These are phyloP conservation scores for Plasmodium coatneyi DNA, from an alignment of 169 alveolate genomes.

Conservation along the genomic window DNA sequence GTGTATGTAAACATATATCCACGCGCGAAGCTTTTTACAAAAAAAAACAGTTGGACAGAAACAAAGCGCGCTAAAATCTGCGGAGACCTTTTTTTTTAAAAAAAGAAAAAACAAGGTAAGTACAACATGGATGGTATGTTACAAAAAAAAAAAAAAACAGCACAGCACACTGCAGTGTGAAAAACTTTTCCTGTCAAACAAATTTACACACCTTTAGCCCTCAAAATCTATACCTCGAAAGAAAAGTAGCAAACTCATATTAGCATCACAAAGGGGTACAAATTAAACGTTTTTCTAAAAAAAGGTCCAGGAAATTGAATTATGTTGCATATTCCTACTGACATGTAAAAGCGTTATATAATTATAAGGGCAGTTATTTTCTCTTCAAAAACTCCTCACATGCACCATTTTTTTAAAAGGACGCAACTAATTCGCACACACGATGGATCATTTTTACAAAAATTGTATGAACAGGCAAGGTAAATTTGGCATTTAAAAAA, in stretches of 20 bases:
- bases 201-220: neutral
- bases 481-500: neutral
- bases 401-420: constrained; percentile 6
- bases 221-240: neutral
- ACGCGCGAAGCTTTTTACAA: neutral
- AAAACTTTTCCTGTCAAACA: neutral
- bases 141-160: neutral
- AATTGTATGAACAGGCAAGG: constrained; percentile 22
- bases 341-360: neutral
- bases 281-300: neutral
- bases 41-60: constrained; percentile 7
- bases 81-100: neutral
- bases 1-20: neutral
- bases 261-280: neutral
- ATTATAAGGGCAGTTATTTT: constrained; percentile 14
- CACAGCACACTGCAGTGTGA: neutral
- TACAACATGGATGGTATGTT: neutral
- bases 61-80: neutral
- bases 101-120: neutral
- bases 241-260: neutral
- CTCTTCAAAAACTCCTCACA: constrained; percentile 20
- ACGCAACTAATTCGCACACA: neutral
- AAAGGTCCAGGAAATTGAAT: constrained; percentile 2
- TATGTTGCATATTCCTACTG: constrained; percentile 14
- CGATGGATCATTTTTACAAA: neutral